Conservation (phyloP, 306 rosid species). For the Malus sieversii region DNA sequence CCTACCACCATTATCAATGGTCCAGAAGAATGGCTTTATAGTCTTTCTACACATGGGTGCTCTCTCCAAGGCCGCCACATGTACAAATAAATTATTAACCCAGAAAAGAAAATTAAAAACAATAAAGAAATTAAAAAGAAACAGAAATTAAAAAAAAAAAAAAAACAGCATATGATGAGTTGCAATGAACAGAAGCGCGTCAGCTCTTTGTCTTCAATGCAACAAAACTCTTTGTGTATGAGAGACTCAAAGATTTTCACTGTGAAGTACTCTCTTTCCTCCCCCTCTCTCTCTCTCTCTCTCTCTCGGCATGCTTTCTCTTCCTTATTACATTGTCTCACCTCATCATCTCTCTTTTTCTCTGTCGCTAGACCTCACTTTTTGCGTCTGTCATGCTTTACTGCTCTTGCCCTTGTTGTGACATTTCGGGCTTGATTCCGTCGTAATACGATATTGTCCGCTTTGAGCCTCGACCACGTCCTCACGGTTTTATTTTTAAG, state of each 20-base stretch:
- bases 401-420: constrained; percentile 1
- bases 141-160: background rate
- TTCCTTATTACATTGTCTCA: constrained; percentile 6
- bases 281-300: background rate
- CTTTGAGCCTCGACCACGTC: no score
- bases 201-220: constrained; percentile 18
- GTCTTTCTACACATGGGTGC: constrained; percentile 4
- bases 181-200: constrained; percentile 8
- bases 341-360: background rate
- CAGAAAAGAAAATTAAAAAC: background rate
- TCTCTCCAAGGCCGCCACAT: constrained; percentile 8
- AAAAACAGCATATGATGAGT: constrained; percentile 20
- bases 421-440: no score
- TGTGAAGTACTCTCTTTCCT: background rate
- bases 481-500: no score
- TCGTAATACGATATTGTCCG: no score
- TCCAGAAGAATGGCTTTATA: background rate
- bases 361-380: constrained; percentile 10
- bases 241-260: background rate
- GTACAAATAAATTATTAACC: background rate
- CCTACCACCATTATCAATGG: no score
- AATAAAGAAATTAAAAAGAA: background rate
- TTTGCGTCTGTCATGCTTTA: constrained; percentile 25
- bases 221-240: background rate
- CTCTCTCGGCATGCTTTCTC: constrained; percentile 19